Base-by-base conservation (phyloP, 768 basidiomycete species). In the Gyrodon lividus region DNA sequence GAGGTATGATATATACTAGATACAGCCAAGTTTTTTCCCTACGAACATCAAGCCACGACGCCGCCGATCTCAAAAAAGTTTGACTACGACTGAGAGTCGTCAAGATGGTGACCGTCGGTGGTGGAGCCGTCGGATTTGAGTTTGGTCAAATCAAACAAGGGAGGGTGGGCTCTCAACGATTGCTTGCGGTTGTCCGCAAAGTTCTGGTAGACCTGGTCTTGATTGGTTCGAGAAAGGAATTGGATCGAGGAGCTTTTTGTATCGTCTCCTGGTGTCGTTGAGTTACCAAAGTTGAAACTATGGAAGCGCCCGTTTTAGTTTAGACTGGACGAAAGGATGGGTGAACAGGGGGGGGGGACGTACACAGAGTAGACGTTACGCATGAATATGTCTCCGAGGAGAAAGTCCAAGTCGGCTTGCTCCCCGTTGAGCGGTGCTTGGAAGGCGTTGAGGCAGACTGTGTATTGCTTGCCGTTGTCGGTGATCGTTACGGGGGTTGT, bases 311-410 rank as follows among this genome's bases (percentile, higher is more conserved):
- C 26, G n/a, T 41, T 19, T 24, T n/a, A 34, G 5, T 34, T 43
- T 19, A 10, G 17, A 5, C n/a, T 13, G 7, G 33, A 17, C 5
- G 26, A 26, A 22, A 7, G 26, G 50, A 22, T 5, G 17, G 17
- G 10, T 6, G 2, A 1, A 16, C 22, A 1, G 6, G 1, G 8
- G 10, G 1, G 8, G 10, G 23, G 12, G 10, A 51, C 74, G 5
- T 62, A 77, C 75, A 75, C 70, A 0, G 72, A 63, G 48, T 77
- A 77, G 22, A 75, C 72, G 47, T 78, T 77, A 30, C 77, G 73
- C 58, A 78, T 68, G 61, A 76, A 77, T 4, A 72, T 64, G 52
- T 74, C 74, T 2, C 77, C 77, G 35, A 77, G 67, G 2, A 74
- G 43, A n/a, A 68, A 67, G 22, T 78, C 77, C 24, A 72, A 63